Percentiles rank a stretch among this genome's conserved stretches.
Evolutionary conservation across 1,284 basidiomycete species (phyloP).

Genomic region (Acaromyces ingoldii): DNA sequence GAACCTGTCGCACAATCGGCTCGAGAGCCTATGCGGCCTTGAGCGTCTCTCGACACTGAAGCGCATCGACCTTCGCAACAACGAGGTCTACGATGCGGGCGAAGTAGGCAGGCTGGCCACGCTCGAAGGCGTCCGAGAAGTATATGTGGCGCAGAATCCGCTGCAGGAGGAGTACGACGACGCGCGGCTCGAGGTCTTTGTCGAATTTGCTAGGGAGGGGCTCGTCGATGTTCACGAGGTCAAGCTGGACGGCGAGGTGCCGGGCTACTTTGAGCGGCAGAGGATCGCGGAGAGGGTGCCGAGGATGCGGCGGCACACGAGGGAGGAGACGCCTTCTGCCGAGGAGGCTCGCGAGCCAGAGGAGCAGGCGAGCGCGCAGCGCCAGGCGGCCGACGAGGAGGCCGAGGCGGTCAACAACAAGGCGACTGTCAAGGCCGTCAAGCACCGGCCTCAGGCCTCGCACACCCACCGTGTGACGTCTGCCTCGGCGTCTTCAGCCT

Average conservation of each 20-base stretch:
- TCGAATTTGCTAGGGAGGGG: slow-evolving; percentile 74
- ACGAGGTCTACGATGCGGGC: slow-evolving; percentile 72
- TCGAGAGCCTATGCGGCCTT: slow-evolving; percentile 87
- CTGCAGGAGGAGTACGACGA: slow-evolving; percentile 48
- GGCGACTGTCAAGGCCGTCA: not conserved
- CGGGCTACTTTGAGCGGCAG: slow-evolving; percentile 72
- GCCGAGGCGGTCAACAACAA: not conserved
- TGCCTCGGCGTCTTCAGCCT: not conserved
- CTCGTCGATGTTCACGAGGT: slow-evolving; percentile 53
- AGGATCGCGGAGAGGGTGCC: slow-evolving; percentile 51
- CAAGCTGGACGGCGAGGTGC: slow-evolving; percentile 65
- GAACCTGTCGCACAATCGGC: slow-evolving; percentile 61
- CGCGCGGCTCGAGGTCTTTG: slow-evolving; percentile 72
- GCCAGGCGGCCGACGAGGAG: not conserved
- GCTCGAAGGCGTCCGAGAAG: slow-evolving; percentile 54
- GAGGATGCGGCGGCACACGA: slow-evolving; percentile 2
- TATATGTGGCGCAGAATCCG: slow-evolving; percentile 42
- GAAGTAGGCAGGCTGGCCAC: slow-evolving; percentile 81
- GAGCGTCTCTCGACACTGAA: slow-evolving; percentile 78
- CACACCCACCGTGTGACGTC: not conserved
- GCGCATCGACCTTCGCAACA: slow-evolving; percentile 78
- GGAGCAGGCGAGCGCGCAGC: no score
- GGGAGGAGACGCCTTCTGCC: slow-evolving; percentile 7
- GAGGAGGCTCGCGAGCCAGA: not conserved
- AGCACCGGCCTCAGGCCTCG: not conserved